Evolutionary conservation across 2,329 filamentous ascomycete genomes (phyloP).

Genomic region (Claviceps sp.): DNA sequence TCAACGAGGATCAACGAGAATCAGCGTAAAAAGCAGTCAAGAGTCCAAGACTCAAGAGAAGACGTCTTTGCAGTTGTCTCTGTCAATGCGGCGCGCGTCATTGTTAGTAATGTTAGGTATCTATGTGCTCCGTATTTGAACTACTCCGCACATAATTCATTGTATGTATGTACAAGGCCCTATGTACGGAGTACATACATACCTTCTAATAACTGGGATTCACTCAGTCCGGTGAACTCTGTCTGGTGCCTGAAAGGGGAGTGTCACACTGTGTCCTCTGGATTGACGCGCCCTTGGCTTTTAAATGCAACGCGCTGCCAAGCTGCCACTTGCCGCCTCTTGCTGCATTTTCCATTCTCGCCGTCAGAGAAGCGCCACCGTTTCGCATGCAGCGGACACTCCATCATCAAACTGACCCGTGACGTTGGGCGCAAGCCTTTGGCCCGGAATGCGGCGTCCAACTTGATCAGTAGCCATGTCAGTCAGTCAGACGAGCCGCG

Average conservation of each 20-base stretch:
- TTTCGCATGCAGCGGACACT: conserved; percentile 1
- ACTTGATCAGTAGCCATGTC: too few relatives aligned
- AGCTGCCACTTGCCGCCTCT: not conserved
- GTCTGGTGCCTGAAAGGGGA: not conserved
- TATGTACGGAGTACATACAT: too few relatives aligned
- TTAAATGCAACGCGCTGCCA: not conserved
- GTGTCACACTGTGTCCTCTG: not conserved
- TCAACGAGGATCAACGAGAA: not conserved
- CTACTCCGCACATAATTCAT: too few relatives aligned
- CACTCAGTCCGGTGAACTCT: too few relatives aligned
- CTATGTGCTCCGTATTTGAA: too few relatives aligned
- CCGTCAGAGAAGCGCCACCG: not conserved
- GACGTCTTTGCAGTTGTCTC: not conserved
- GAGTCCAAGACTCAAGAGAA: too few relatives aligned
- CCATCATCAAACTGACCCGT: not conserved
- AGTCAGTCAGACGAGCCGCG: too few relatives aligned
- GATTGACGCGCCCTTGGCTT: not conserved
- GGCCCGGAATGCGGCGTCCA: not conserved
- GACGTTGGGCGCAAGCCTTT: not conserved
- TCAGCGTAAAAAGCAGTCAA: too few relatives aligned
- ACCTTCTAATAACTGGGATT: not conserved
- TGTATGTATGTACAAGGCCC: too few relatives aligned
- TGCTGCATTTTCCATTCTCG: not conserved
- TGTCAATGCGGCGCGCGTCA: not conserved
- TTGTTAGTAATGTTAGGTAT: too few relatives aligned